These are phyloP conservation scores for Cryptosporidium felis DNA, from an alignment of 169 alveolate species.

Conservation along the genomic window DNA sequence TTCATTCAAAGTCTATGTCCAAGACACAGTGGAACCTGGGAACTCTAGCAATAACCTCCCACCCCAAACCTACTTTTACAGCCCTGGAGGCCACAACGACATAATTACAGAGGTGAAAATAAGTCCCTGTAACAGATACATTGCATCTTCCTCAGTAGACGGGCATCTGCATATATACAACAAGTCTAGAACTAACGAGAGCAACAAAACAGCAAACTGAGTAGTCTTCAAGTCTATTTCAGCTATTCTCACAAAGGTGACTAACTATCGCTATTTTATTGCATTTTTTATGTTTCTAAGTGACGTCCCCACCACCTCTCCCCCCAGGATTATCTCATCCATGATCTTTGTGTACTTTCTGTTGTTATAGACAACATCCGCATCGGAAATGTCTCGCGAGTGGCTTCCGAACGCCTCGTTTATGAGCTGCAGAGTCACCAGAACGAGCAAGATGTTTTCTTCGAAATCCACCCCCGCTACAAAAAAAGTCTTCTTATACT, in stretches of 20 bases:
- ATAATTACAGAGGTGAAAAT: slow-evolving; percentile 21
- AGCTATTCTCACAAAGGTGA: too few relatives aligned
- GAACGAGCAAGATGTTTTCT: slow-evolving; percentile 16
- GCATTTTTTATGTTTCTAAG: neutral
- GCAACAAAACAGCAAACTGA: too few relatives aligned
- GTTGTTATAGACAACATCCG: slow-evolving; percentile 36
- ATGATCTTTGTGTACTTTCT: slow-evolving; percentile 12
- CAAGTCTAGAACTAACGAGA: neutral
- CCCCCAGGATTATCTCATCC: slow-evolving; percentile 64
- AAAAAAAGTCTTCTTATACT: slow-evolving; percentile 10
- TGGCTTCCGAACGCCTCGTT: slow-evolving; percentile 31
- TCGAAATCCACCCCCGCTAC: slow-evolving; percentile 51
- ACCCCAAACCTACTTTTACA: slow-evolving; percentile 13
- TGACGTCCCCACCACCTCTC: slow-evolving; percentile 57
- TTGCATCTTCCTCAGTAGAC: slow-evolving; percentile 49
- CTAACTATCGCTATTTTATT: neutral
- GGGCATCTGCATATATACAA: slow-evolving; percentile 37
- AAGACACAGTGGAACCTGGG: neutral
- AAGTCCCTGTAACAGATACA: slow-evolving; percentile 39
- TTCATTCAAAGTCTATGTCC: slow-evolving; percentile 60
- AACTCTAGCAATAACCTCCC: neutral
- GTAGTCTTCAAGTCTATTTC: too few relatives aligned
- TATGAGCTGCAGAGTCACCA: slow-evolving; percentile 23
- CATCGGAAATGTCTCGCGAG: slow-evolving; percentile 43
- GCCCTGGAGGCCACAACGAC: slow-evolving; percentile 30